Evolutionary conservation across 1,284 basidiomycete species (phyloP).

Genomic region (Tilletia setariae): DNA sequence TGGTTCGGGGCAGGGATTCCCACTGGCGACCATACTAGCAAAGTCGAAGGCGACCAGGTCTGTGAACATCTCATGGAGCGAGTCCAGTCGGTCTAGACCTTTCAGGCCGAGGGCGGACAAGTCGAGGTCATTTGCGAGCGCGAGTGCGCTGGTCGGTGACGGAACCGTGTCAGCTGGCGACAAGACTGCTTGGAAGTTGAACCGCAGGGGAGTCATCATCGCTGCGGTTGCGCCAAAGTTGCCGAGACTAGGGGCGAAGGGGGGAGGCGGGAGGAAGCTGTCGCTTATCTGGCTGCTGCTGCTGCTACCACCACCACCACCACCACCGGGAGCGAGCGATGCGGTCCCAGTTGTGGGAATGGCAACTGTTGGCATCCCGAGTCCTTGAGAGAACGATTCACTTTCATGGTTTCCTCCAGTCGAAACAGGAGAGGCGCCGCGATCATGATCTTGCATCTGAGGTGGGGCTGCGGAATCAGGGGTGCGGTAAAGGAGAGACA

Average conservation of each 20-base stretch:
- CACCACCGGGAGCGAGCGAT: background rate
- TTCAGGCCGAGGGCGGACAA: conserved; percentile 1
- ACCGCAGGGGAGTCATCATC: conserved; percentile 11
- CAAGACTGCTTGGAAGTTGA: background rate
- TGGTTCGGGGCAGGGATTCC: too few species aligned
- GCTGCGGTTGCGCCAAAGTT: conserved; percentile 1
- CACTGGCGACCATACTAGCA: background rate
- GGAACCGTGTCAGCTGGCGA: background rate
- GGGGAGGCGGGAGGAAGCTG: background rate
- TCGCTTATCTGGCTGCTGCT: background rate
- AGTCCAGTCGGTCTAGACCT: conserved; percentile 1
- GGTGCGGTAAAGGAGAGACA: background rate
- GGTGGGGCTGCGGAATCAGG: background rate
- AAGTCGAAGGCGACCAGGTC: background rate
- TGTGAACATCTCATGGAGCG: conserved; percentile 3
- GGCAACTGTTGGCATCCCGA: background rate
- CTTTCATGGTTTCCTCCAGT: background rate
- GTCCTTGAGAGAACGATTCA: background rate
- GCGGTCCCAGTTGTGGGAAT: background rate
- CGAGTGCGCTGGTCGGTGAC: background rate
- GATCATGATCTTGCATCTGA: background rate
- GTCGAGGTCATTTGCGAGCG: background rate
- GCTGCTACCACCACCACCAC: too few species aligned
- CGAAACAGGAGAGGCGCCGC: background rate
- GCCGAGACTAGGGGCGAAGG: background rate